Base-by-base conservation (phyloP, 2,329 filamentous ascomycete genomes). In the Aureobasidium sp. region DNA sequence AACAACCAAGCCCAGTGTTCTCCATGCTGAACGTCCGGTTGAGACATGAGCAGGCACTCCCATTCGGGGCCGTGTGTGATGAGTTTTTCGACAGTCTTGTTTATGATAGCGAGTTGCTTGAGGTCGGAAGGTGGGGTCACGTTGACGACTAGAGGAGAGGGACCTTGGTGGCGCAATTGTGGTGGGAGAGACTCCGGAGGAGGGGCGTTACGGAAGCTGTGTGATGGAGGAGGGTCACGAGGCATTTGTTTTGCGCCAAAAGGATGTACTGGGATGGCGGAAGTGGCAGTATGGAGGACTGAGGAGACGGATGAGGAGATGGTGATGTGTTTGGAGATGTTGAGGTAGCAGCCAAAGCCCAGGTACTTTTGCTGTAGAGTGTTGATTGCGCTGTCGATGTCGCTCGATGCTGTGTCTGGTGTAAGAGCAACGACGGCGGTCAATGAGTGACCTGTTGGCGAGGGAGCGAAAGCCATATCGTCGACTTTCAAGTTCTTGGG, bases 1-100 rank as follows among this genome's bases (percentile, higher is more conserved):
- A 90, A 99, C 5, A 99, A 79, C 89, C 92, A 99, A 0, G 91
- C 89, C 86, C 93, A 97, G 66, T 88, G 91, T 72, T 96, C 90
- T 63, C 96, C 90, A 44, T 81, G 82, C 71, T 96, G 90, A 1
- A 97, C 88, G 60, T 91, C 85, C 0, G 89, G 84, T 21, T 90
- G 82, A 54, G 87, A 88, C 94, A 97, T 97, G 7, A 99, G 81
- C 2, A 96, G 79, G 5, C 92, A 91, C 74, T 99, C 94, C 64
- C 96, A 95, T 69, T 94, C 90, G 0, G 0, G 92, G 91, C 41
- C 69, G 63, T 48, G 64, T 48, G 8, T 68, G 62, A 63, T 70
- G 0, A 97, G 79, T 3, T 83, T 82, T 70, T 97, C 93, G 39
- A 96, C 82, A 0, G 91, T 89, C 71, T 88, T 92, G 76, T 97